Base-by-base conservation (phyloP, 2,329 filamentous ascomycete genomes). In the Claviceps capensis region DNA sequence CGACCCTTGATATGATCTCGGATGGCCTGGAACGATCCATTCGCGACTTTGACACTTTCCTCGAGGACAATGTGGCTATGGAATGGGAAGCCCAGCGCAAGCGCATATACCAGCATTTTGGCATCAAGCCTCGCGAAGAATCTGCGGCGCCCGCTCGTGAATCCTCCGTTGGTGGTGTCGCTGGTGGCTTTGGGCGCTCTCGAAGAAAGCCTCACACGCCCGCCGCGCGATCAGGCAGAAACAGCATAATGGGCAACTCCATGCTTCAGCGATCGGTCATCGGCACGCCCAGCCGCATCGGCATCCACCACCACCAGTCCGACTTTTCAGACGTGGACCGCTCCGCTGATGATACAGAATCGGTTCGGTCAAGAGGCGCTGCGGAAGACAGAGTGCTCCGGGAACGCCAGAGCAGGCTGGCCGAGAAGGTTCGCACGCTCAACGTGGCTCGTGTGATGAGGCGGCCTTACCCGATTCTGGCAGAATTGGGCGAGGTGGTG, bases 31-130 rank as follows among this genome's bases (percentile, higher is more conserved):
- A 91, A 62, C 82, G 90, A 62, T 93, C 90, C 4, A 84, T 91
- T 54, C 82, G 83, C 52, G 93, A 97, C 63, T 97, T 98, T 65
- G 90, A 98, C 65, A 79, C 81, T 55, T 97, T 95, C 65, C 75
- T 98, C 52, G 90, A 97, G 65, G 90, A 96, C 61, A 94, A 95
- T 63, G 83, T 97, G 48, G 88, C 89, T 34, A 84, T 95, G 73
- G 89, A 97, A 66, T 97, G 93, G 90, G 90, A 96, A 60, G 84
- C 86, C 16, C 91, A 97, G 70, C 84, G 91, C 56, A 88, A 86
- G 67, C 83, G 83, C 58, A 95, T 98, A 57, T 97, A 96, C 68
- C 83, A 95, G 62, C 93, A 98, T 68, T 97, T 98, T 66, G 93
- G 93, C 14, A 85, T 98, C 63, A 84, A 82, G 63, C 72, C 77